Percentiles rank a stretch among this genome's conserved stretches.
These are phyloP conservation scores for Tylopilus felleus DNA, from an alignment of 768 basidiomycete genomes.

Conservation along the genomic window DNA sequence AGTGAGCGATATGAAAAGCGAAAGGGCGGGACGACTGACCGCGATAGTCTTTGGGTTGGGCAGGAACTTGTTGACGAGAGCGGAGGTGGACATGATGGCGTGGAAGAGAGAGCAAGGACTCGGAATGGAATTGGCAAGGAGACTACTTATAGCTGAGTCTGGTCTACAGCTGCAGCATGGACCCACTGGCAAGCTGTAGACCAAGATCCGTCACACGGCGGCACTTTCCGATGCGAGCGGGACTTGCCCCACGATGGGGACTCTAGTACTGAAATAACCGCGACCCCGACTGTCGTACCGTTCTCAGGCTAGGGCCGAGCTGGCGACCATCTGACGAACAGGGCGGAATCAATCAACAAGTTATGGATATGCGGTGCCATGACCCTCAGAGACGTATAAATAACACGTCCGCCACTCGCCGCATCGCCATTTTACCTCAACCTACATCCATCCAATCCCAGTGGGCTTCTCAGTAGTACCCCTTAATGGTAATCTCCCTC, in stretches of 20 bases:
- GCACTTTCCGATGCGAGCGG: too few species aligned
- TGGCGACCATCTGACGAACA: too few species aligned
- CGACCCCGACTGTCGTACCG: too few species aligned
- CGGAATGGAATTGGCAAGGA: not conserved
- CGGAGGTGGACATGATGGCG: constrained; percentile 19
- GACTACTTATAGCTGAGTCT: constrained; percentile 5
- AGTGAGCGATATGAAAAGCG: constrained; percentile 5
- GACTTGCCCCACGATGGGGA: too few species aligned
- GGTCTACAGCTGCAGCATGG: too few species aligned
- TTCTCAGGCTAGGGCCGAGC: too few species aligned
- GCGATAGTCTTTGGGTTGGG: constrained; percentile 71
- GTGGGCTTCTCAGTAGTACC: not conserved
- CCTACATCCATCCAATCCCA: constrained; percentile 7
- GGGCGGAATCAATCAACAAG: not conserved
- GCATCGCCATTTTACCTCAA: constrained; percentile 18
- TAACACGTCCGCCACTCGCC: constrained; percentile 5
- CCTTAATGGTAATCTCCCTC: constrained; percentile 24
- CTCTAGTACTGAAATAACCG: too few species aligned
- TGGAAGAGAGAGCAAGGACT: not conserved
- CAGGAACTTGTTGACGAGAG: constrained; percentile 27
- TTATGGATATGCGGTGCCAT: too few species aligned
- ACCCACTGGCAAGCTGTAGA: too few species aligned
- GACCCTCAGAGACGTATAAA: constrained; percentile 15
- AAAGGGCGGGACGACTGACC: constrained; percentile 47
- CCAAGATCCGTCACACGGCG: too few species aligned